Evolutionary conservation across 2,329 filamentous ascomycete genomes (phyloP).

Genomic region (Paracorniculantispora psalliotae): DNA sequence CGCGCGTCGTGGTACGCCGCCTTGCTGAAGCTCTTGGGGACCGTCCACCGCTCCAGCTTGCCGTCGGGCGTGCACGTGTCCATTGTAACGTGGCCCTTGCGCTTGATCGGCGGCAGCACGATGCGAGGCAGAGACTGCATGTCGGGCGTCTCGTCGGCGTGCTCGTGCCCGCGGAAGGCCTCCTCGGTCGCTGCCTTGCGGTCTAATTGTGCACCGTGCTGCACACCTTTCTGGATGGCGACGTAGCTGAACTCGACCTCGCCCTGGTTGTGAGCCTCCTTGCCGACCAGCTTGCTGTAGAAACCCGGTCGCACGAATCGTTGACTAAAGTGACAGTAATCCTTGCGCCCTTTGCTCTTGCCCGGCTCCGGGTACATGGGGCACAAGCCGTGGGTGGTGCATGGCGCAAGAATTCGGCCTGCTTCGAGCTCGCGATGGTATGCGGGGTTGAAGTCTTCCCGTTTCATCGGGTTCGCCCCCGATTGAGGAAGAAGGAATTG

Average conservation of each 20-base stretch:
- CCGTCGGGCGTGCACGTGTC: constrained; percentile 87
- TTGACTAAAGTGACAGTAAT: constrained; percentile 88
- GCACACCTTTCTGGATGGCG: constrained; percentile 70
- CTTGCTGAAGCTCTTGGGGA: constrained; percentile 74
- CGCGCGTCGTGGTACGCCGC: constrained; percentile 88
- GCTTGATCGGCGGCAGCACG: constrained; percentile 78
- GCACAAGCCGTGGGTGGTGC: constrained; percentile 82
- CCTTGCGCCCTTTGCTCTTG: constrained; percentile 68
- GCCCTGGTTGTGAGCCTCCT: constrained; percentile 68
- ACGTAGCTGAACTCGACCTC: constrained; percentile 90
- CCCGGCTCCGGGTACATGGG: constrained; percentile 81
- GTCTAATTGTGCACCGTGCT: constrained; percentile 32
- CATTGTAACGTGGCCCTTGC: constrained; percentile 79
- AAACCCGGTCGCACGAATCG: constrained; percentile 81
- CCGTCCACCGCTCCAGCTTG: constrained; percentile 86
- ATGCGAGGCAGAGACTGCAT: constrained; percentile 71
- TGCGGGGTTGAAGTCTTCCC: constrained; percentile 37
- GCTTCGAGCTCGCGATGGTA: constrained; percentile 45
- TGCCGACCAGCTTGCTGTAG: constrained; percentile 69
- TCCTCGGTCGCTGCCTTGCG: constrained; percentile 53
- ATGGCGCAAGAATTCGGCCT: constrained; percentile 66
- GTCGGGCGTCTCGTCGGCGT: constrained; percentile 39
- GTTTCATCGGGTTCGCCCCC: constrained; percentile 28
- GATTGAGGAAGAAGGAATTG: constrained; percentile 58
- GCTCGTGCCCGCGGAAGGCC: constrained; percentile 70